Percentiles rank a stretch among this genome's conserved stretches.
These are phyloP conservation scores for Rhodotorula sp. DNA, from an alignment of 1,284 basidiomycete genomes.

Conservation along the genomic window DNA sequence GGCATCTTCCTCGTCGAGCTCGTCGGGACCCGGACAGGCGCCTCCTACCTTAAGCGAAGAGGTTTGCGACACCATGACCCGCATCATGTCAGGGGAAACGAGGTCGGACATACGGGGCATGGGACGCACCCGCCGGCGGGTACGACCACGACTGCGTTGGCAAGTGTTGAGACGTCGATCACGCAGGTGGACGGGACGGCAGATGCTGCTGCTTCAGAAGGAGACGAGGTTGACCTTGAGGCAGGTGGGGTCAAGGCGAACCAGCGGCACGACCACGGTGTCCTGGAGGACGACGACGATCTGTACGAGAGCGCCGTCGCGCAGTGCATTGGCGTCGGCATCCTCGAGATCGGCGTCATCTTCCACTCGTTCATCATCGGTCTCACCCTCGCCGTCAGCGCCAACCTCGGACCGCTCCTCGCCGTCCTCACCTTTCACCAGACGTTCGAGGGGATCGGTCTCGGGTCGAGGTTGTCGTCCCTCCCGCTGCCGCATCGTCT, in stretches of 20 bases:
- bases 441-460: conserved; percentile 81
- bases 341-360: conserved; percentile 87
- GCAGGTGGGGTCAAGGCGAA: background rate
- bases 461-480: conserved; percentile 73
- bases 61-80: conserved; percentile 40
- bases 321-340: conserved; percentile 80
- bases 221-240: conserved; percentile 8
- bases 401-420: conserved; percentile 78
- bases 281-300: conserved; percentile 11
- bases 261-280: background rate
- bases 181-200: background rate
- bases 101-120: conserved; percentile 24
- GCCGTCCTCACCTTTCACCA: conserved; percentile 72
- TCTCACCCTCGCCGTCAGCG: conserved; percentile 82
- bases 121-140: conserved; percentile 17
- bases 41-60: conserved; percentile 38
- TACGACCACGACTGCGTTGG: background rate
- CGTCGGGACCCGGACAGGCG: conserved; percentile 56
- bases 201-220: background rate
- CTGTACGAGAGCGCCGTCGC: conserved; percentile 58
- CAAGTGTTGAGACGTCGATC: background rate
- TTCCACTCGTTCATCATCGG: conserved; percentile 87
- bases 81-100: conserved; percentile 31
- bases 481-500: conserved; percentile 64
- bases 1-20: conserved; percentile 79